These are phyloP conservation scores for Erucastrum elatum DNA, from an alignment of 345 rosid genomes.

Conservation along the genomic window DNA sequence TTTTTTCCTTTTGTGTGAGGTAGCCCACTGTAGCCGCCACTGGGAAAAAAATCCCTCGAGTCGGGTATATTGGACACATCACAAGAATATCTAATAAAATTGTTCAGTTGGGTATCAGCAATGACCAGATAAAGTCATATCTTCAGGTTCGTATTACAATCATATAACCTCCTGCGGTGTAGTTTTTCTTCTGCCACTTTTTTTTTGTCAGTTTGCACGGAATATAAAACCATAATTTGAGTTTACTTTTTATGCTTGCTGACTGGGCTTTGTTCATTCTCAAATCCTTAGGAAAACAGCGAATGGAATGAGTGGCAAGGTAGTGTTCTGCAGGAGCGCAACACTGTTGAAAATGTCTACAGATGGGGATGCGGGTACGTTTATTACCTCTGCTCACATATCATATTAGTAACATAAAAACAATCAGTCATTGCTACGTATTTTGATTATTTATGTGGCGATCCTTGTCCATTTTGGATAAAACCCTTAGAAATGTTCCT, in stretches of 20 bases:
- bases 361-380: slow-evolving; percentile 96
- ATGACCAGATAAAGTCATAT: slow-evolving; percentile 54
- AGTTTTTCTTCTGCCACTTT: slow-evolving; percentile 16
- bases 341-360: slow-evolving; percentile 84
- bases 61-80: slow-evolving; percentile 87
- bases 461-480: slow-evolving; percentile 7
- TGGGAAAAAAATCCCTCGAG: slow-evolving; percentile 71
- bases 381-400: slow-evolving; percentile 12
- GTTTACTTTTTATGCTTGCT: slow-evolving; percentile 10
- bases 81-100: slow-evolving; percentile 88
- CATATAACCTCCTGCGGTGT: background rate
- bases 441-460: background rate
- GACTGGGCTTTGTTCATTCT: slow-evolving; percentile 9
- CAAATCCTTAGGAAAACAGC: slow-evolving; percentile 60
- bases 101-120: slow-evolving; percentile 66
- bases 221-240: background rate
- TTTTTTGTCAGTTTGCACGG: background rate
- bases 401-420: slow-evolving; percentile 14
- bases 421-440: slow-evolving; percentile 3
- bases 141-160: slow-evolving; percentile 64
- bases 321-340: slow-evolving; percentile 82
- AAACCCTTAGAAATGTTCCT: slow-evolving; percentile 2
- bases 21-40: slow-evolving; percentile 79
- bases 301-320: slow-evolving; percentile 94
- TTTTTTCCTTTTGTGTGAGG: slow-evolving; percentile 33